Conservation (phyloP, 2,329 filamentous ascomycete species). For the Aspergillus ochraceoroseus region DNA sequence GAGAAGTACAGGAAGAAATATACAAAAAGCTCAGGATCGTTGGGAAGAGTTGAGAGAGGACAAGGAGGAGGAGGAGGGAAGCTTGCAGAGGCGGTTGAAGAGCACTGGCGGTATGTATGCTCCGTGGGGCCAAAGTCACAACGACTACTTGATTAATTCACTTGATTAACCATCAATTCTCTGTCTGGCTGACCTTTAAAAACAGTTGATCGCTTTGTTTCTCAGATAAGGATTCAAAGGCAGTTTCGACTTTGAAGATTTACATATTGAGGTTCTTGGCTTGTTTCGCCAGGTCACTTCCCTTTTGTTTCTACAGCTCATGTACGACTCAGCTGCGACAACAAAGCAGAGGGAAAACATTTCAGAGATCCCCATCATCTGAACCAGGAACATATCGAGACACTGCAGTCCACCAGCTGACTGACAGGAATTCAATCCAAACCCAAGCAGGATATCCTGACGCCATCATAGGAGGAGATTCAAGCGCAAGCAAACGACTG, state of each 20-base stretch:
- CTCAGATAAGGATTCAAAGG: too few relatives aligned
- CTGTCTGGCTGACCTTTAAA: too few relatives aligned
- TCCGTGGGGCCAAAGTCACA: constrained; percentile 15
- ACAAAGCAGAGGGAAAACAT: constrained; percentile 4
- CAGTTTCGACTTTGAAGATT: too few relatives aligned
- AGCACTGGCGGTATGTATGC: constrained; percentile 13
- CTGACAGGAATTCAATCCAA: constrained; percentile 5
- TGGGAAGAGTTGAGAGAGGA: constrained; percentile 1
- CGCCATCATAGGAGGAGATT: constrained; percentile 14
- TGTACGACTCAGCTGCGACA: not conserved
- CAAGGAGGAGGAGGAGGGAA: constrained; percentile 3
- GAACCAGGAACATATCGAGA: constrained; percentile 5
- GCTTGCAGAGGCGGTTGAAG: constrained; percentile 9
- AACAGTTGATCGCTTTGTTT: too few relatives aligned
- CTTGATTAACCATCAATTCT: not conserved
- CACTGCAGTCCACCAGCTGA: constrained; percentile 3
- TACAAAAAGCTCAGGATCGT: not conserved
- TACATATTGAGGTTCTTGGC: too few relatives aligned
- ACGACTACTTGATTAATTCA: constrained; percentile 1
- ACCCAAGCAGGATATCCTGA: constrained; percentile 9
- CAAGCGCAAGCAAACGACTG: constrained; percentile 4
- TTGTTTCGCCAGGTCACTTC: too few relatives aligned
- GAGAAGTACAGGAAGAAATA: not conserved
- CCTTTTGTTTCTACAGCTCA: not conserved
- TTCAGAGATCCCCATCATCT: constrained; percentile 2